phyloP scores from a whole-genome alignment of 192 early-diverging fungal genomes.

The Dissophora ornata region DNA sequence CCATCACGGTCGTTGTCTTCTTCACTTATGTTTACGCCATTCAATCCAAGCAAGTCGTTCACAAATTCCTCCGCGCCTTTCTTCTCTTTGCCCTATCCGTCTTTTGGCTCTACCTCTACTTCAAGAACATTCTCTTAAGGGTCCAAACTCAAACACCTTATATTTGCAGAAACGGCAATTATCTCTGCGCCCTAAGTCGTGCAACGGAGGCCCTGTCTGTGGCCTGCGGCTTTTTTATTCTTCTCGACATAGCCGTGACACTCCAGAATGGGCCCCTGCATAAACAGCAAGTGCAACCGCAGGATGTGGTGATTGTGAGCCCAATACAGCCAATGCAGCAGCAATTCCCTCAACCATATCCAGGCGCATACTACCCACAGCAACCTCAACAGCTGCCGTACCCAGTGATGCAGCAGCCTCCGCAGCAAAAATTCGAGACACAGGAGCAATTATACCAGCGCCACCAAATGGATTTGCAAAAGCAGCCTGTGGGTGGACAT shows the following conservation, averaged over 20 bases:
- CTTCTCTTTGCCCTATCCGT: background rate
- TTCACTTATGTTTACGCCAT: background rate
- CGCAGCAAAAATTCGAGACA: constrained; percentile 5
- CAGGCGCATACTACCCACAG: background rate
- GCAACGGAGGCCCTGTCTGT: background rate
- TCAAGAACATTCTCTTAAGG: background rate
- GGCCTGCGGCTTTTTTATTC: background rate
- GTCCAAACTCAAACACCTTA: too few relatives aligned
- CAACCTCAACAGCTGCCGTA: background rate
- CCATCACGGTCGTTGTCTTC: background rate
- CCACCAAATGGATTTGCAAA: constrained; percentile 2
- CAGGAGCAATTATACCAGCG: too few relatives aligned
- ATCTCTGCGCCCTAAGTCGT: background rate
- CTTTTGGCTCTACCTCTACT: constrained; percentile 2
- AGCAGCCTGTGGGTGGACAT: too few relatives aligned
- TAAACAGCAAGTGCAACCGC: background rate
- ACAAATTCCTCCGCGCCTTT: constrained; percentile 9
- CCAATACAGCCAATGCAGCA: constrained; percentile 6
- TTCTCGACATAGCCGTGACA: constrained; percentile 11
- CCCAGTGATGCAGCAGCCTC: background rate
- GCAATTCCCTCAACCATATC: background rate
- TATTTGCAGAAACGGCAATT: background rate
- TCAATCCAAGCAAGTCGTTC: background rate
- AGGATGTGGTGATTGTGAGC: too few relatives aligned
- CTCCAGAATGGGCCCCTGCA: constrained; percentile 1